Evolutionary conservation across 768 basidiomycete species (phyloP), one percentile per base, ranked within the genome.

Genomic region (Rossbeevera mucosa): DNA sequence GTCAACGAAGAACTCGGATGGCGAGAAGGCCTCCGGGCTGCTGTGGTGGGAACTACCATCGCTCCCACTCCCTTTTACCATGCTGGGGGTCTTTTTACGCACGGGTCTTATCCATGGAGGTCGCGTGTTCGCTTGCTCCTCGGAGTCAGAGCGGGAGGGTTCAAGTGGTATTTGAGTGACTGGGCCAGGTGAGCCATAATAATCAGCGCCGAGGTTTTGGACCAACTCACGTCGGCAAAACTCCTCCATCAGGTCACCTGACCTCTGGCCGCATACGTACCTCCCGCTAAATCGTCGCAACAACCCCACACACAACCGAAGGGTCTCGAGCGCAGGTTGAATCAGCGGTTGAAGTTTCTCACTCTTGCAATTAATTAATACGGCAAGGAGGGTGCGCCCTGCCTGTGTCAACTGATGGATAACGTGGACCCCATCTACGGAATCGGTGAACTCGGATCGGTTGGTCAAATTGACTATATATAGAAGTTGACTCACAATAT

Each of bases 361-460:
- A n/a, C 81, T 81, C 63, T 91, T 89, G 72, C 91, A 93, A 65
- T 91, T 91, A 47, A 95, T 76, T 22, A 95, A 76, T 54, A 94
- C 81, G 13, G 91, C 91, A 49, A 95, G 82, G 16, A 96, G 76
- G 2, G 94, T 94, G 46, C 94, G 81, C 7, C 94, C 94, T 21
- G 93, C 93, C 64, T 94, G 92, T 4, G 93, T 94, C 53, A 95
- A 74, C 67, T 96, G 94, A 65, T 96, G 93, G 43, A 96, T 95
- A 54, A 94, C 92, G 66, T 94, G 92, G 1, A 95, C 92, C 2
- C 93, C 93, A 68, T 93, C 91, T 94, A 62, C 4, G 18, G 25
- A 7, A 51, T 33, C 45, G 52, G 56, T 49, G 53, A n/a, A n/a
- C n/a, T n/a, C n/a, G n/a, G n/a, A 54, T 59, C 43, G 51, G 47